Evolutionary conservation across 2,329 filamentous ascomycete genomes (phyloP).

Genomic region (Arthrocladium fulminans): DNA sequence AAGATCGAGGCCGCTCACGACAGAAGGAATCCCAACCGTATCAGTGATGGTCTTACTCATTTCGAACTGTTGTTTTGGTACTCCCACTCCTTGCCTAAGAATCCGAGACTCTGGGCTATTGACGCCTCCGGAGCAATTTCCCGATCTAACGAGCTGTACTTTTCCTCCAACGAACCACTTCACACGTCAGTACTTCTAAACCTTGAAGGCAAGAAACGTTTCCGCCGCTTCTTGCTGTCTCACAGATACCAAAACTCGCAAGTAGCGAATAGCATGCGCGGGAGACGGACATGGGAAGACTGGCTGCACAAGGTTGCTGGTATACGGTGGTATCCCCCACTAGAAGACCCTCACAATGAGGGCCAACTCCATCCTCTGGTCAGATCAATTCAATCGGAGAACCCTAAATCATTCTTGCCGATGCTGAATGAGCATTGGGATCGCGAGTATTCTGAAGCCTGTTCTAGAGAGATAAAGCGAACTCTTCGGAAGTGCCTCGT

Average conservation of each 20-base stretch:
- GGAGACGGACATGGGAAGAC: conserved; percentile 10
- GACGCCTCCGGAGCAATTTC: background rate
- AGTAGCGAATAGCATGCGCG: conserved; percentile 9
- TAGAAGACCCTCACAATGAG: conserved; percentile 2
- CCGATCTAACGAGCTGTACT: conserved; percentile 8
- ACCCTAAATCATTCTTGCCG: conserved; percentile 10
- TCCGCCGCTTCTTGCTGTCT: conserved; percentile 8
- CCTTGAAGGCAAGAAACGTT: conserved; percentile 5
- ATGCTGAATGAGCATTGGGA: background rate
- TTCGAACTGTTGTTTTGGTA: conserved; percentile 15
- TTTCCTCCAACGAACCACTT: conserved; percentile 7
- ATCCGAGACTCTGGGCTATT: background rate
- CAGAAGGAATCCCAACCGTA: background rate
- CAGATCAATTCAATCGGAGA: conserved; percentile 1
- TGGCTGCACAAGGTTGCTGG: conserved; percentile 12
- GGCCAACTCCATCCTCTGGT: conserved; percentile 11
- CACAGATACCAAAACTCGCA: conserved; percentile 7
- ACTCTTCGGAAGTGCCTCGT: conserved; percentile 6
- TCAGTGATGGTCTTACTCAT: conserved; percentile 1
- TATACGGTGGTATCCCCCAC: conserved; percentile 13
- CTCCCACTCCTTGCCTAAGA: background rate
- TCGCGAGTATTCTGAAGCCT: background rate
- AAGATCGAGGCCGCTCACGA: conserved; percentile 6
- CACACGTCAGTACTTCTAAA: conserved; percentile 9
- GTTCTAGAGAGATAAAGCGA: background rate